Percentiles rank a stretch among this genome's conserved stretches.
phyloP scores from a whole-genome alignment of 1,284 basidiomycete species.

The Ustilago xerochloae region DNA sequence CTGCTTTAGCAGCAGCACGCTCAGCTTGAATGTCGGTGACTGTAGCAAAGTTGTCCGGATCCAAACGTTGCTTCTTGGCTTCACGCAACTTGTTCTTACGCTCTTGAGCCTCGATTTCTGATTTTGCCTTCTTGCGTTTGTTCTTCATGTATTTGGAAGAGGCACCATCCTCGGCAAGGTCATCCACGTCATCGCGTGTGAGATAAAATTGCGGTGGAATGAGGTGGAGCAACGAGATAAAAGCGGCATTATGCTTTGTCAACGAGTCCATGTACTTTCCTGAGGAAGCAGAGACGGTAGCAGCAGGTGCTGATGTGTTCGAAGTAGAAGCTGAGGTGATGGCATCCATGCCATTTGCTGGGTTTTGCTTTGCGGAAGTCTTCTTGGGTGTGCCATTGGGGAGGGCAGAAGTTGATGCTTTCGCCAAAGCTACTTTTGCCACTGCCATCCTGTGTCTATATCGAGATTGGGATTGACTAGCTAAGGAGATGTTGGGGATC shows the following conservation, averaged over 20 bases:
- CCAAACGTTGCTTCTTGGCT: constrained; percentile 60
- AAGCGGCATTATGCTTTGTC: constrained; percentile 53
- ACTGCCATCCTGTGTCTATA: constrained; percentile 37
- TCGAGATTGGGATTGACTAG: too few relatives aligned
- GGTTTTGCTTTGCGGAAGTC: constrained; percentile 11
- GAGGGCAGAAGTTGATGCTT: constrained; percentile 12
- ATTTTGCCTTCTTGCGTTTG: constrained; percentile 63
- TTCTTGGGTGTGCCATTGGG: constrained; percentile 26
- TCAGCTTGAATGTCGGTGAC: constrained; percentile 57
- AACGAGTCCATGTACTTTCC: constrained; percentile 48
- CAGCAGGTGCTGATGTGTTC: too few relatives aligned
- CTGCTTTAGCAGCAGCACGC: constrained; percentile 46
- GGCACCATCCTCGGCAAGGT: constrained; percentile 35
- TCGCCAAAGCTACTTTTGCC: constrained; percentile 26
- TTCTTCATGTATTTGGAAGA: constrained; percentile 64
- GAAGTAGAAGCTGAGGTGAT: constrained; percentile 23
- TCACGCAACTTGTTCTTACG: constrained; percentile 54
- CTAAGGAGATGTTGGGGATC: too few relatives aligned
- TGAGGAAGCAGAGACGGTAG: constrained; percentile 5
- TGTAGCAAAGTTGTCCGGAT: constrained; percentile 61
- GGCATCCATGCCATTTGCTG: constrained; percentile 9
- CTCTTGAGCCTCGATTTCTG: constrained; percentile 56
- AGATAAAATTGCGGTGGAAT: constrained; percentile 66
- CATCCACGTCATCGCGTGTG: constrained; percentile 43
- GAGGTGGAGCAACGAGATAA: constrained; percentile 55